A percentile compares a stretch with the other conserved stretches of the same genome.
Conservation (phyloP, 2,329 filamentous ascomycete species). For the Fusarium sp. region DNA sequence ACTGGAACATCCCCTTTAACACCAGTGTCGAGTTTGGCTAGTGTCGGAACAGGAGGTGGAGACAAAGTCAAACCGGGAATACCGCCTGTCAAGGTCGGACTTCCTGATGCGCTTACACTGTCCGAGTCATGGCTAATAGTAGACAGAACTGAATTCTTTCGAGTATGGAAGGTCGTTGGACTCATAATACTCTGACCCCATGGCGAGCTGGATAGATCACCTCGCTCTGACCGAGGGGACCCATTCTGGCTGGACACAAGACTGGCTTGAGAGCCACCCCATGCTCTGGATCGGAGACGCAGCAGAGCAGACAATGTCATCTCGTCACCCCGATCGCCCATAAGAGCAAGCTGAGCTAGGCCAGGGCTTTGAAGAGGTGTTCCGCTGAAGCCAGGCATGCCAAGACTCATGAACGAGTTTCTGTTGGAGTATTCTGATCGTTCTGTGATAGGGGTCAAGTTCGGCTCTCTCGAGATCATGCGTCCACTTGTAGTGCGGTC, state of each 20-base stretch:
- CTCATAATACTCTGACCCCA: slow-evolving; percentile 45
- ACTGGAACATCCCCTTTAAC: slow-evolving; percentile 24
- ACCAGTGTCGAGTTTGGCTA: slow-evolving; percentile 25
- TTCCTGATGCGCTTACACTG: slow-evolving; percentile 59
- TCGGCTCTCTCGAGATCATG: slow-evolving; percentile 83
- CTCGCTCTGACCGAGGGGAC: slow-evolving; percentile 63
- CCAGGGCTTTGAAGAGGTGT: slow-evolving; percentile 74
- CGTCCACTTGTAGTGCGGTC: slow-evolving; percentile 80
- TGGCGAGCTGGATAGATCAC: slow-evolving; percentile 62
- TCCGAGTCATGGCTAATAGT: slow-evolving; percentile 63
- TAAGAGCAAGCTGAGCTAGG: slow-evolving; percentile 80
- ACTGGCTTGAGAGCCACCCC: slow-evolving; percentile 84
- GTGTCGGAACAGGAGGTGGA: slow-evolving; percentile 39
- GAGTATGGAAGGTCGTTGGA: slow-evolving; percentile 52
- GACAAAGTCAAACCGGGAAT: slow-evolving; percentile 49
- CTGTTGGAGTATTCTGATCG: slow-evolving; percentile 95
- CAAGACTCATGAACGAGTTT: slow-evolving; percentile 86
- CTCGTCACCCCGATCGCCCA: slow-evolving; percentile 68
- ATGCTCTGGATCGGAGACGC: slow-evolving; percentile 79
- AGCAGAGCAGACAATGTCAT: slow-evolving; percentile 80
- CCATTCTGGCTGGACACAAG: slow-evolving; percentile 67
- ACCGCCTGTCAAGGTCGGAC: slow-evolving; percentile 63
- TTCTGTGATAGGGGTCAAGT: slow-evolving; percentile 95
- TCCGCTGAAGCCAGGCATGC: slow-evolving; percentile 56
- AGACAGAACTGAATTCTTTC: slow-evolving; percentile 65